A percentile compares a stretch with the other conserved stretches of the same genome.
phyloP scores from a whole-genome alignment of 139 green algal genomes.

The Coccomyxa sp. region DNA sequence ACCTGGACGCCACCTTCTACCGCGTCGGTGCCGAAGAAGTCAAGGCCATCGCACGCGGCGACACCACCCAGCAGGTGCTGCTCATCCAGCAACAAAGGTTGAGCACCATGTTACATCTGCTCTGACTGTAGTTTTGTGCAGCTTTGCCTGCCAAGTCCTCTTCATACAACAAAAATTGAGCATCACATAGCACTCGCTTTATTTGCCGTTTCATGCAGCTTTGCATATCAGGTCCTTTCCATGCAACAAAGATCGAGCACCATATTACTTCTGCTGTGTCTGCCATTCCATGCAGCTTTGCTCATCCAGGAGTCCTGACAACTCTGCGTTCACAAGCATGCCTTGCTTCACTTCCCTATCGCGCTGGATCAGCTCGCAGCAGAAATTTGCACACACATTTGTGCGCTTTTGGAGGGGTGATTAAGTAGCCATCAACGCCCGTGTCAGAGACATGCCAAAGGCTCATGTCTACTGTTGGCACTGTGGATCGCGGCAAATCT shows the following conservation, averaged over 20 bases:
- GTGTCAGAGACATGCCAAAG: too few relatives aligned
- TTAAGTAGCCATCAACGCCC: too few relatives aligned
- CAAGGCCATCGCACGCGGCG: neutral
- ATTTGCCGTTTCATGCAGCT: neutral
- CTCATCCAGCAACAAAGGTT: neutral
- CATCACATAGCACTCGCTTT: neutral
- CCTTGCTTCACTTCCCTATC: too few relatives aligned
- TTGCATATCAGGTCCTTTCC: neutral
- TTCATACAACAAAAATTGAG: neutral
- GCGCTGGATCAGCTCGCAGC: too few relatives aligned
- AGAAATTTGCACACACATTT: too few relatives aligned
- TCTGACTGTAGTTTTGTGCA: neutral
- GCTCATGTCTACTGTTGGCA: too few relatives aligned
- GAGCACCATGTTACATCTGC: neutral
- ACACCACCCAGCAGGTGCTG: neutral
- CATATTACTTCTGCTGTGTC: too few relatives aligned
- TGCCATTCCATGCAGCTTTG: too few relatives aligned
- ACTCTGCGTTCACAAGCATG: too few relatives aligned
- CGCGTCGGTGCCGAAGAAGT: neutral
- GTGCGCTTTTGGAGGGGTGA: too few relatives aligned
- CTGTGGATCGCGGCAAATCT: too few relatives aligned
- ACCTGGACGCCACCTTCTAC: constrained; percentile 5
- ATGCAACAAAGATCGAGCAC: neutral
- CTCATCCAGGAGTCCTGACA: too few relatives aligned
- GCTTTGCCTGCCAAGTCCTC: neutral